A percentile compares a stretch with the other conserved stretches of the same genome.
These are phyloP conservation scores for Tetrapisispora arboricola DNA, from an alignment of 805 yeast species.

Conservation along the genomic window DNA sequence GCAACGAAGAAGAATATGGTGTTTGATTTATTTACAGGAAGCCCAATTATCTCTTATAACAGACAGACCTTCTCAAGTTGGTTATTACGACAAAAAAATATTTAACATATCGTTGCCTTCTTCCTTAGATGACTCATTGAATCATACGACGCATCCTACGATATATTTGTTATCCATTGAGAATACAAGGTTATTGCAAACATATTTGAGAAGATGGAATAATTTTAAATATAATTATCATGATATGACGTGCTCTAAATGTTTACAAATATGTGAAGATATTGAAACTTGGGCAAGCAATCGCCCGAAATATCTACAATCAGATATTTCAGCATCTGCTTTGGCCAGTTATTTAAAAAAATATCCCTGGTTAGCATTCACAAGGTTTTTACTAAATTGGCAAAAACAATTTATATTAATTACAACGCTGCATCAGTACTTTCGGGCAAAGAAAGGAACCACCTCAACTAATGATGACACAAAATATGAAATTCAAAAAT, in stretches of 20 bases:
- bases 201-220: slow-evolving; percentile 18
- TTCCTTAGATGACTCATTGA: slow-evolving; percentile 37
- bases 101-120: slow-evolving; percentile 30
- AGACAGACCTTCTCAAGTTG: slow-evolving; percentile 41
- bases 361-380: slow-evolving; percentile 44
- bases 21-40: slow-evolving; percentile 56
- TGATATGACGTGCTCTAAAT: slow-evolving; percentile 10
- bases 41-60: slow-evolving; percentile 54
- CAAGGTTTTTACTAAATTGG: slow-evolving; percentile 48
- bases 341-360: slow-evolving; percentile 35
- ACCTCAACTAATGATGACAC: slow-evolving; percentile 31
- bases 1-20: slow-evolving; percentile 53
- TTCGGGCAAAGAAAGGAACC: slow-evolving; percentile 38
- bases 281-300: slow-evolving; percentile 33
- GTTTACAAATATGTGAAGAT: slow-evolving; percentile 37
- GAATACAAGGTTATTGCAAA: slow-evolving; percentile 39
- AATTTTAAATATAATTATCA: not conserved
- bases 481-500: slow-evolving; percentile 28
- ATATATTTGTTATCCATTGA: slow-evolving; percentile 48
- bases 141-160: slow-evolving; percentile 35
- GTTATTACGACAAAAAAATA: not conserved
- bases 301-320: slow-evolving; percentile 41
- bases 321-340: slow-evolving; percentile 29
- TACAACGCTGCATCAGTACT: slow-evolving; percentile 44
- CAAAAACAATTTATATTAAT: slow-evolving; percentile 47